phyloP scores from a whole-genome alignment of 1,284 basidiomycete species.

The Butyriboletus pseudospeciosus region DNA sequence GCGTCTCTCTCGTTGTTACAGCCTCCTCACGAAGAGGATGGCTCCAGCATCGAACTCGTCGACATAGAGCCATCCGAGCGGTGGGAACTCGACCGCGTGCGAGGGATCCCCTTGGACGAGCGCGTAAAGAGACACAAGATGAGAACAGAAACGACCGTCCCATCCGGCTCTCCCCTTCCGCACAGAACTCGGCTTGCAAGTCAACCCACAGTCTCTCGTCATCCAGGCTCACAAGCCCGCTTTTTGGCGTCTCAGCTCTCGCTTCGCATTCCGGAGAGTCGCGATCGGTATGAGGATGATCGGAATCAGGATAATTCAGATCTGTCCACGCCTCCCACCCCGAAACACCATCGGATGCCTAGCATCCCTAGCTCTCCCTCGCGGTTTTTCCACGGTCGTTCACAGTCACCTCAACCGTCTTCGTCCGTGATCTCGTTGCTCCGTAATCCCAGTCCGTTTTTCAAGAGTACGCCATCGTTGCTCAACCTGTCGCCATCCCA shows the following conservation, averaged over 20 bases:
- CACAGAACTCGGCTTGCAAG: slow-evolving; percentile 29
- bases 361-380: slow-evolving; percentile 31
- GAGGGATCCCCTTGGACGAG: slow-evolving; percentile 29
- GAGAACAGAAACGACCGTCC: slow-evolving; percentile 7
- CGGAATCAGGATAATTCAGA: slow-evolving; percentile 30
- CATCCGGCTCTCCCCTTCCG: slow-evolving; percentile 8
- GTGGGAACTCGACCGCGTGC: slow-evolving; percentile 31
- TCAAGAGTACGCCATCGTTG: slow-evolving; percentile 33
- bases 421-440: slow-evolving; percentile 33
- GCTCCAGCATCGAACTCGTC: slow-evolving; percentile 29
- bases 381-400: slow-evolving; percentile 29
- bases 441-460: slow-evolving; percentile 34
- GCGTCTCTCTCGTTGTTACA: slow-evolving; percentile 11
- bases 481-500: slow-evolving; percentile 30
- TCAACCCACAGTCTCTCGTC: slow-evolving; percentile 28
- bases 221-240: slow-evolving; percentile 29
- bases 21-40: slow-evolving; percentile 23
- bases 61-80: slow-evolving; percentile 30
- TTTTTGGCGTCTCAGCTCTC: slow-evolving; percentile 32
- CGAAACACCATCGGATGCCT: slow-evolving; percentile 30
- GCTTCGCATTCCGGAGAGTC: slow-evolving; percentile 31
- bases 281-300: slow-evolving; percentile 31
- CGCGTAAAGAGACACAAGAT: slow-evolving; percentile 26
- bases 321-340: slow-evolving; percentile 29
- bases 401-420: slow-evolving; percentile 32